Percentiles rank a stretch among this genome's conserved stretches.
Conservation (phyloP, 129 eudicot genomes). For the Arctium lappa region DNA sequence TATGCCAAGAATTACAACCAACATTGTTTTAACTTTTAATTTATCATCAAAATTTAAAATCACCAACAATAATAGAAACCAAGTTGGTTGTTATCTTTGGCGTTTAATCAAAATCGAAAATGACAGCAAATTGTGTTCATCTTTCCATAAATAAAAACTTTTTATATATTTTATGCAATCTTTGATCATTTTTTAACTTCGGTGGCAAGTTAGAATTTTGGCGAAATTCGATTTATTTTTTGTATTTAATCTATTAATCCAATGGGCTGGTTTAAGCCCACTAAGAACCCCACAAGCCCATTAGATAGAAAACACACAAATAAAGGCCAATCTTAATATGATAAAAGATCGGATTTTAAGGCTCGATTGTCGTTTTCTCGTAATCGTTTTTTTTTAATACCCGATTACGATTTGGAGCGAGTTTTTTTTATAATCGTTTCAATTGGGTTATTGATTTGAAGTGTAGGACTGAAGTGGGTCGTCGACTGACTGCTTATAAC, state of each 20-base stretch:
- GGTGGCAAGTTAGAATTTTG: background rate
- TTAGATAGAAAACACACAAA: background rate
- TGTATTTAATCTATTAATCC: background rate
- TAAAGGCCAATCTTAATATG: background rate
- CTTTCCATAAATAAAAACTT: too few relatives aligned
- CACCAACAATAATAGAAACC: background rate
- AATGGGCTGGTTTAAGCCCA: background rate
- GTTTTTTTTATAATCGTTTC: background rate
- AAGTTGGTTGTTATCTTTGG: background rate
- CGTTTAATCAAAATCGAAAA: background rate
- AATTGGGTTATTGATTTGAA: background rate
- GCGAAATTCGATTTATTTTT: background rate
- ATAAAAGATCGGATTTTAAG: background rate
- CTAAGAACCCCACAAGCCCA: background rate
- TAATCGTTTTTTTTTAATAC: background rate
- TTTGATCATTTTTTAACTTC: background rate
- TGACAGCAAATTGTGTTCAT: background rate
- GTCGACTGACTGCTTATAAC: background rate
- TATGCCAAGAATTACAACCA: background rate
- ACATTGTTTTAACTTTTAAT: background rate
- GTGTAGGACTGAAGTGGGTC: background rate
- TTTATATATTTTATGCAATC: too few relatives aligned
- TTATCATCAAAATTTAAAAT: background rate
- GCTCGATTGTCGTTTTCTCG: background rate
- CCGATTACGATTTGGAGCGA: background rate